Conservation (phyloP, 768 basidiomycete genomes). For the Amanita inopinata region DNA sequence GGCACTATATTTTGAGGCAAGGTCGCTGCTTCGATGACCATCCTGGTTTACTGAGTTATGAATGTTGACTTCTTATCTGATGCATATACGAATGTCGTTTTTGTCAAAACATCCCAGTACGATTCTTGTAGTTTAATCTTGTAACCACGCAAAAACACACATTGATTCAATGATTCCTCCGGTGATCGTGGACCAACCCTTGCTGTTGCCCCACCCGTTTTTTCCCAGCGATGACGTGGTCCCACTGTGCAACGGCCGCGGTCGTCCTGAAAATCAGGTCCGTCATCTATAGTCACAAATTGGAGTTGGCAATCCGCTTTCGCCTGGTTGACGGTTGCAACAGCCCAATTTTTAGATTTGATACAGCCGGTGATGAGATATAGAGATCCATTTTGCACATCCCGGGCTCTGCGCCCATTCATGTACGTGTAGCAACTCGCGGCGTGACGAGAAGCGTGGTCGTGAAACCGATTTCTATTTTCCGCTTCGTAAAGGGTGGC, state of each 20-base stretch:
- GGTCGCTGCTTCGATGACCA: too few species aligned
- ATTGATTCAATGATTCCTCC: conserved; percentile 6
- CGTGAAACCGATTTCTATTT: conserved; percentile 4
- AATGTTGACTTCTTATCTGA: too few species aligned
- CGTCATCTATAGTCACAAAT: not conserved
- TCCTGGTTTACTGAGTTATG: too few species aligned
- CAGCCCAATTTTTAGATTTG: conserved; percentile 13
- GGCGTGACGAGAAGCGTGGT: conserved; percentile 13
- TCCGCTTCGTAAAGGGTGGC: conserved; percentile 9
- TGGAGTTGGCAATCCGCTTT: not conserved
- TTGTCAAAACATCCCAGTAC: too few species aligned
- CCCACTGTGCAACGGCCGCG: not conserved
- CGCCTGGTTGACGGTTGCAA: conserved; percentile 9
- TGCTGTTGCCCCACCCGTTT: not conserved
- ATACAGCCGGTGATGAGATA: conserved; percentile 17
- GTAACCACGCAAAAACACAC: conserved; percentile 8
- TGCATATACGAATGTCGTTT: too few species aligned
- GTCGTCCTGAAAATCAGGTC: not conserved
- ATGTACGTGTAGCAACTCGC: conserved; percentile 14
- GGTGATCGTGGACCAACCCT: conserved; percentile 4
- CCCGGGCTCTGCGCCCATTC: conserved; percentile 6
- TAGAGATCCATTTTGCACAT: conserved; percentile 11
- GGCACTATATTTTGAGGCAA: too few species aligned
- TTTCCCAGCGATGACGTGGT: conserved; percentile 6
- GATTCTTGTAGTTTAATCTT: conserved; percentile 1